These are phyloP conservation scores for Cordia subcordata DNA, from an alignment of 257 asterid genomes.

Conservation along the genomic window DNA sequence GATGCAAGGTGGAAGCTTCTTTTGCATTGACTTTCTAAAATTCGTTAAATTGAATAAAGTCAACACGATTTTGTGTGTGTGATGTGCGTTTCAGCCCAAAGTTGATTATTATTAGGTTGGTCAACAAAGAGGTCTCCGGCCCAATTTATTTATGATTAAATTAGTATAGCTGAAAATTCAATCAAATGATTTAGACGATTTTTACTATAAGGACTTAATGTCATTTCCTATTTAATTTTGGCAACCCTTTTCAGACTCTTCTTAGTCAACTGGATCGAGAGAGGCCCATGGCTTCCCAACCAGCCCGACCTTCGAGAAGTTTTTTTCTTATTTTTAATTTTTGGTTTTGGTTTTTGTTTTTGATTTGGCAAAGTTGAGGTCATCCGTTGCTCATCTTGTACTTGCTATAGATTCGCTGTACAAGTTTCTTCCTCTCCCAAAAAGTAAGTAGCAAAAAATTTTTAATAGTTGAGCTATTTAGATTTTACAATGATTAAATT, in stretches of 20 bases:
- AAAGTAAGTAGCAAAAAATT: too few relatives aligned
- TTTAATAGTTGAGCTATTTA: too few relatives aligned
- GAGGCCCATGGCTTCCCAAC: neutral
- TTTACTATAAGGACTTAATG: too few relatives aligned
- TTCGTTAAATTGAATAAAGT: neutral
- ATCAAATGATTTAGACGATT: neutral
- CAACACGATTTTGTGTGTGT: neutral
- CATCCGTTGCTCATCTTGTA: too few relatives aligned
- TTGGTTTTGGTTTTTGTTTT: too few relatives aligned
- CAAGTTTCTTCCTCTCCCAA: too few relatives aligned
- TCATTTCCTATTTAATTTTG: neutral
- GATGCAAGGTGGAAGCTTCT: neutral
- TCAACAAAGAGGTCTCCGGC: neutral
- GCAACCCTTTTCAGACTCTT: neutral
- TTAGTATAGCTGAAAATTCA: neutral
- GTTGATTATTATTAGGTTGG: neutral
- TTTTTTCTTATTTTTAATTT: neutral
- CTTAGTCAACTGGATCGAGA: neutral
- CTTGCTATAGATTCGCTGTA: too few relatives aligned
- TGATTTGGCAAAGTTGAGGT: too few relatives aligned
- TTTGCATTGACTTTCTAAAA: neutral
- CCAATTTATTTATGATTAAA: neutral
- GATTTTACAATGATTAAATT: too few relatives aligned
- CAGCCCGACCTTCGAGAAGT: neutral
- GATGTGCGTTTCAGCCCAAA: too few relatives aligned